These are phyloP conservation scores for Aspergillus brasiliensis DNA, from an alignment of 2,329 filamentous ascomycete species.

Conservation along the genomic window DNA sequence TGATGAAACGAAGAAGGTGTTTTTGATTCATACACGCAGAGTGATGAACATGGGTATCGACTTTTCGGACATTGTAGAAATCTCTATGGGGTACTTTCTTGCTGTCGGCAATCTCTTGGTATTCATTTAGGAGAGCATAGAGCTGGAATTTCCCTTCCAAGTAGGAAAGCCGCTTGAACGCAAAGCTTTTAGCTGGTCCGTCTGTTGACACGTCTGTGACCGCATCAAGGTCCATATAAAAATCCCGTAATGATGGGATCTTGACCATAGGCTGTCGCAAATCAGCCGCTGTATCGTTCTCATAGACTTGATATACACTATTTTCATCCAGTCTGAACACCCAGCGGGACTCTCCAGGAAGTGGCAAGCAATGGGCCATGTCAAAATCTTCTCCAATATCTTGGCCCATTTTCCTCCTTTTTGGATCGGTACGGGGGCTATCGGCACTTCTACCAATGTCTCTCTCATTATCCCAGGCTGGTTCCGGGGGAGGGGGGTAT, in stretches of 20 bases:
- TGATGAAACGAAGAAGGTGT: conserved; percentile 96
- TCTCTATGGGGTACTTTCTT: conserved; percentile 97
- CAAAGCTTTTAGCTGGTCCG: conserved; percentile 94
- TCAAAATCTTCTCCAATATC: conserved; percentile 93
- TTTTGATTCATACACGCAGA: conserved; percentile 99
- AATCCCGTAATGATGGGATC: conserved; percentile 92
- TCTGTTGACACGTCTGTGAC: conserved; percentile 90
- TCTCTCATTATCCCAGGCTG: conserved; percentile 75
- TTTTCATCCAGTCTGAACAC: conserved; percentile 77
- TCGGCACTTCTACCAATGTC: conserved; percentile 39
- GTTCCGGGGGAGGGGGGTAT: conserved; percentile 88
- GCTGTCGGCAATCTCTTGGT: conserved; percentile 96
- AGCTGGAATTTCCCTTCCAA: conserved; percentile 96
- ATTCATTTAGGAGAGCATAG: conserved; percentile 90
- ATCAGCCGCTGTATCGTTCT: conserved; percentile 64
- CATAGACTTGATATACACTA: conserved; percentile 91
- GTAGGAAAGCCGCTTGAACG: conserved; percentile 91
- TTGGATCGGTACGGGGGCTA: conserved; percentile 52
- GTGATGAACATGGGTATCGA: conserved; percentile 98
- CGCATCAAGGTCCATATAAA: conserved; percentile 89
- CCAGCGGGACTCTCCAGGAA: conserved; percentile 71
- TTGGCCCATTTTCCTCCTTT: conserved; percentile 79
- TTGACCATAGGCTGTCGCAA: conserved; percentile 70
- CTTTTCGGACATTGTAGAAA: conserved; percentile 98
- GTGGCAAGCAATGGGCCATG: conserved; percentile 72